Base-by-base conservation (phyloP, 257 asterid genomes). In the Lavandula angustifolia region DNA sequence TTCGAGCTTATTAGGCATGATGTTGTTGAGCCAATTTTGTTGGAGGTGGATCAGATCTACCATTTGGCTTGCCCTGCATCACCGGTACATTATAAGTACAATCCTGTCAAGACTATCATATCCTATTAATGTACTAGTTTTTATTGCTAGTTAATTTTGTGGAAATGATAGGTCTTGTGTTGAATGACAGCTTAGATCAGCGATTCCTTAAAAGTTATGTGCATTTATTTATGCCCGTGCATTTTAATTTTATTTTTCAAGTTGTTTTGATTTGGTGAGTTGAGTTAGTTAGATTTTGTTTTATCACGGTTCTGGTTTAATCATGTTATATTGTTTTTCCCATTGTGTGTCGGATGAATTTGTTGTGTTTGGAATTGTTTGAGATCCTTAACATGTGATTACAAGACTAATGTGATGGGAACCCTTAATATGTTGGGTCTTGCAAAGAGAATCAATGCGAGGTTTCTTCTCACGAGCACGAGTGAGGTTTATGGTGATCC, bases 401-500 rank as follows among this genome's bases (percentile, higher is more conserved):
- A 88, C 84, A 91, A 91, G 88, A 91, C 98, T 53, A 91, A 91
- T 84, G 98, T 91, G 82, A 88, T 91, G 98, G 98, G 98, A 54
- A 91, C 98, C 0, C 87, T 91, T 52, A 89, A 91, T 80, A 91
- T 91, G 96, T 74, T 92, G 95, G 98, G 98, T 13, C 95, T 92
- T 60, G 96, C 98, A 40, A 92, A 89, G 87, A 82, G 98, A 78
- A 81, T 92, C 42, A 94, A 92, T 32, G 96, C 98, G 0, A 82
- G 84, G 79, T 87, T 92, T 75, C 82, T 92, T 73, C 87, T 92
- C 40, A 92, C 98, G 3, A 92, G 98, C 78, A 92, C 98, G 1
- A 92, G 98, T 78, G 98, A 92, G 81, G 98, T 92, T 63, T 92
- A 92, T 72, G 98, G 98, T 14, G 98, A 92, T 75, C 98, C 98